Conservation (phyloP, 441 rosid genomes). For the Corymbia calophylla region DNA sequence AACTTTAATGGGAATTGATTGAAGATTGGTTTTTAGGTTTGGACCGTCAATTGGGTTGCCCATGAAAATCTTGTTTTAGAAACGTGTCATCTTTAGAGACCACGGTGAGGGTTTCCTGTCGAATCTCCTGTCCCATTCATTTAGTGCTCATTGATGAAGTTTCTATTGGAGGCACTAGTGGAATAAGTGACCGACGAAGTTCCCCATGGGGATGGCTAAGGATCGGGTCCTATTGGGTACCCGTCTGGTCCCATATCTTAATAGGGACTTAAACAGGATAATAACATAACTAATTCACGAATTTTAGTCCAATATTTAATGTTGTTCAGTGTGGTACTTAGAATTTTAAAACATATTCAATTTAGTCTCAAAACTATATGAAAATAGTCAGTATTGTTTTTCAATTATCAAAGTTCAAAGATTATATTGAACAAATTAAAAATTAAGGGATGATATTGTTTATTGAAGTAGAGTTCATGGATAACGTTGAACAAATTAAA, state of each 20-base stretch:
- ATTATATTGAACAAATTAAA: too few species aligned
- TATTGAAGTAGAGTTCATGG: too few species aligned
- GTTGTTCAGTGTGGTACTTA: too few species aligned
- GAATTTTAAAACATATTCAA: too few species aligned
- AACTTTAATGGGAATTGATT: neutral
- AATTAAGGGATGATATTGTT: too few species aligned
- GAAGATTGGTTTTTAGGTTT: neutral
- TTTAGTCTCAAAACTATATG: too few species aligned
- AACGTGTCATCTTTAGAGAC: neutral
- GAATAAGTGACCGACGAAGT: neutral
- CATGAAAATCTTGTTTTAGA: neutral
- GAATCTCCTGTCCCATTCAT: neutral
- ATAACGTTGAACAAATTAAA: too few species aligned
- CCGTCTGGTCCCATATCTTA: neutral
- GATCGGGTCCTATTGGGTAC: neutral
- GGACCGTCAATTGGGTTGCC: neutral
- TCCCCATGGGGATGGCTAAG: neutral
- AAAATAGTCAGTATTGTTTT: neutral
- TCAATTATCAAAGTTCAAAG: too few species aligned
- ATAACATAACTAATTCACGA: too few species aligned
- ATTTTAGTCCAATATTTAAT: accelerated
- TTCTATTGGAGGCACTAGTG: neutral
- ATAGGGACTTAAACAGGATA: neutral
- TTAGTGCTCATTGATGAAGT: neutral
- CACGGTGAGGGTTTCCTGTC: neutral